phyloP scores from a whole-genome alignment of 2,329 filamentous ascomycete genomes.

The Talaromyces sp. region DNA sequence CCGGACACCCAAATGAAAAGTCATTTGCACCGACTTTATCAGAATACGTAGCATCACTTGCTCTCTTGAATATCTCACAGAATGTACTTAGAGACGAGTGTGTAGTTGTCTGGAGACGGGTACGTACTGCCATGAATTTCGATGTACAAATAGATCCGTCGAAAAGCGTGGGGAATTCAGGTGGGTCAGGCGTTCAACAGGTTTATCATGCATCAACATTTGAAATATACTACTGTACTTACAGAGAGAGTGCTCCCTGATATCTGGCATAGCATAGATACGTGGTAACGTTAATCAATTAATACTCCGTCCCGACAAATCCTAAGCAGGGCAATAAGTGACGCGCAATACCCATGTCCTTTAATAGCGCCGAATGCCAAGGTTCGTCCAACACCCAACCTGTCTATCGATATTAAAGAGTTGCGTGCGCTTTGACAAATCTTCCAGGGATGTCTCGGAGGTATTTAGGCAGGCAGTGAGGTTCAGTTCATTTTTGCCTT shows the following conservation, averaged over 20 bases:
- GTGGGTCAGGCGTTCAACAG: neutral
- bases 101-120: neutral
- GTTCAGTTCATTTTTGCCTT: no score
- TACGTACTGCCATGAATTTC: neutral
- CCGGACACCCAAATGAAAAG: neutral
- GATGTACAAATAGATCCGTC: neutral
- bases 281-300: no score
- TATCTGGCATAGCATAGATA: no score
- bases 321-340: no score
- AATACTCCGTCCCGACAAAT: no score
- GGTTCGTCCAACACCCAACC: neutral
- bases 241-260: no score
- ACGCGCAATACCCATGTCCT: no score
- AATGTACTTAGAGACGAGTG: neutral
- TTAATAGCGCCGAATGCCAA: neutral
- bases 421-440: constrained; percentile 1
- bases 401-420: neutral
- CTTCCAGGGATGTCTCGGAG: neutral
- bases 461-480: no score
- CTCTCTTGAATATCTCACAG: neutral
- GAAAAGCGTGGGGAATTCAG: neutral
- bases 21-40: neutral
- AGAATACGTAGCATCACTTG: neutral
- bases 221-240: neutral
- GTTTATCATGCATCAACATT: neutral